Evolutionary conservation across 192 early-diverging fungal species (phyloP), one percentile per base, ranked within the genome.

Genomic region (Coemansia sp.): DNA sequence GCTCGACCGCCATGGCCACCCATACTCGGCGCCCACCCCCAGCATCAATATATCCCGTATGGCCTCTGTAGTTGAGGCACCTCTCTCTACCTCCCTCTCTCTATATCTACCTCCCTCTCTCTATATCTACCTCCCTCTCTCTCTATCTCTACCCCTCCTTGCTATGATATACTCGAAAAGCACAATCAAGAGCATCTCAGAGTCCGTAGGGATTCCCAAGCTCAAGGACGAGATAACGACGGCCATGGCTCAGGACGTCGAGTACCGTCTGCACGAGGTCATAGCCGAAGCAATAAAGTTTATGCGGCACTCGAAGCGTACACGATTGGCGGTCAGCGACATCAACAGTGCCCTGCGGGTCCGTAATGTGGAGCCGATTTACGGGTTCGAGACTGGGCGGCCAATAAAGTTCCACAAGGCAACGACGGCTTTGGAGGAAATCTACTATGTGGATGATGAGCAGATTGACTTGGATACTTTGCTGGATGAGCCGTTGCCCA

Each of bases 201-300:
- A 98, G 56, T 78, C 90, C 0, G 66, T 87, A 9, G 91, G 92
- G 16, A 78, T 94, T 23, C 63, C 81, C 19, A 85, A 81, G 38
- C 76, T 96, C 29, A 92, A 90, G 60, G 92, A 96, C 38, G 85
- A 86, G 27, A 89, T 95, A 4, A 87, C 91, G 5, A 65, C 67
- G 2, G 86, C 85, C 3, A 60, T 99, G 47, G 79, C 89, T 5
- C 84, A 90, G 39, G 96, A 99, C 56, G 89, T 91, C 22, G 96
- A 99, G 65, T 99, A 96, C 67, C 78, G 96, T 26, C 54, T 99
- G 41, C 84, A 94, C 58, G 92, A 97, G 61, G 81, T 99, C 37
- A 81, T 97, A 27, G 27, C 91, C 80, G 94, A 98, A 60, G 91
- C 92, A 1, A 77, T 71, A 52, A 98, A 98, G 76, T 96, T 96